A percentile compares a stretch with the other conserved stretches of the same genome.
Conservation (phyloP, 2,329 filamentous ascomycete species). For the Xylaria sp. region DNA sequence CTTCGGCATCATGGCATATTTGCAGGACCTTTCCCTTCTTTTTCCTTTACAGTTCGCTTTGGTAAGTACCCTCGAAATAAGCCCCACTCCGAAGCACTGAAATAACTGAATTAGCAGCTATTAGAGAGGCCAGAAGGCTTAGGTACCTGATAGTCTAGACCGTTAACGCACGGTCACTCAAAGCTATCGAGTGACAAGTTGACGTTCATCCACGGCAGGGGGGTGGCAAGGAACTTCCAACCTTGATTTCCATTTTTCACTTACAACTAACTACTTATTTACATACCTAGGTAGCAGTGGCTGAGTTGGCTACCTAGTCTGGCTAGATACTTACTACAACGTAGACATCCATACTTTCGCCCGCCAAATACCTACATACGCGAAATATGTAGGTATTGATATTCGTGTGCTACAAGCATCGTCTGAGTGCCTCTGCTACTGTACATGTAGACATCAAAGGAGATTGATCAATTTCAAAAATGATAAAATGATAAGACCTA, state of each 20-base stretch:
- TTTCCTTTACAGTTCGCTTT: not conserved
- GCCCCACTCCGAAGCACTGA: not conserved
- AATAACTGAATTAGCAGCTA: not conserved
- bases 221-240: no score
- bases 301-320: no score
- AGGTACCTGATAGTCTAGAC: not conserved
- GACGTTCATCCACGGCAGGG: not conserved
- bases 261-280: no score
- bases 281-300: no score
- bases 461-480: not conserved
- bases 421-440: no score
- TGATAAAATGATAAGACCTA: not conserved
- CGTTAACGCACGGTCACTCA: not conserved
- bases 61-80: not conserved
- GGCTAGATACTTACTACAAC: no score
- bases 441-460: not conserved
- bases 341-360: no score
- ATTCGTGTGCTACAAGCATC: no score
- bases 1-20: not conserved
- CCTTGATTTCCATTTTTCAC: no score
- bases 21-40: not conserved
- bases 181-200: not conserved
- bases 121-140: not conserved
- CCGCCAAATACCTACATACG: no score
- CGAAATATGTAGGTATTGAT: no score